Percentiles rank a stretch among this genome's conserved stretches.
Conservation (phyloP, 176 grass and related monocot genomes). For the Miscanthus lutarioriparius region DNA sequence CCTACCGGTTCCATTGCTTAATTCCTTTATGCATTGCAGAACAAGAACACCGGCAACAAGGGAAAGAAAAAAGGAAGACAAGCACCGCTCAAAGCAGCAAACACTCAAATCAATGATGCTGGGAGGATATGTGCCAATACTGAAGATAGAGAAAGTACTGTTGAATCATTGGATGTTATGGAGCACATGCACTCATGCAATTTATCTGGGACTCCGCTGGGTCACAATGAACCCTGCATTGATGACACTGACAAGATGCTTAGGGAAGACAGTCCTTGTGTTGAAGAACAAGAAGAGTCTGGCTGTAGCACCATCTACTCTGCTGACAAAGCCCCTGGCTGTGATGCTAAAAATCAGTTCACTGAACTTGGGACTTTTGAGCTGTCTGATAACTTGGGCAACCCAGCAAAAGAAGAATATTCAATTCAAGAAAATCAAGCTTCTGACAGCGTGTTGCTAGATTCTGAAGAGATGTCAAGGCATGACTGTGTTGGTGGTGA, state of each 20-base stretch:
- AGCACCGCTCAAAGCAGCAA: slow-evolving; percentile 31
- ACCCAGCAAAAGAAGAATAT: slow-evolving; percentile 21
- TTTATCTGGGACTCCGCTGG: slow-evolving; percentile 21
- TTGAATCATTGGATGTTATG: slow-evolving; percentile 13
- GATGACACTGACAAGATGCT: slow-evolving; percentile 30
- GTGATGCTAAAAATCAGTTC: slow-evolving; percentile 16
- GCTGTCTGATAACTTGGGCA: slow-evolving; percentile 36
- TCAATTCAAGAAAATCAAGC: slow-evolving; percentile 39
- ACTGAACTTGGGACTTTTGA: slow-evolving; percentile 29
- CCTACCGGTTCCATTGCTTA: slow-evolving; percentile 18
- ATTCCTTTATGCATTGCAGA: slow-evolving; percentile 49
- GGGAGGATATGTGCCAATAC: slow-evolving; percentile 23
- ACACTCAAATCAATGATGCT: slow-evolving; percentile 33
- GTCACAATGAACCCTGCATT: slow-evolving; percentile 15
- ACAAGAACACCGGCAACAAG: slow-evolving; percentile 33
- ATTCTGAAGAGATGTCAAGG: slow-evolving; percentile 2
- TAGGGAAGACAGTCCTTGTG: slow-evolving; percentile 3
- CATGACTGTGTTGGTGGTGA: slow-evolving; percentile 33
- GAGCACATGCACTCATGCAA: slow-evolving; percentile 21
- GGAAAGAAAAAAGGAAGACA: slow-evolving; percentile 57
- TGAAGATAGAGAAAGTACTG: slow-evolving; percentile 28
- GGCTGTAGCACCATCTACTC: slow-evolving; percentile 17
- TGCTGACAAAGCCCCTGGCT: not conserved
- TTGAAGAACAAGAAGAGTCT: slow-evolving; percentile 23
- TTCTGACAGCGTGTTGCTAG: slow-evolving; percentile 13